Conservation (phyloP, 2,329 filamentous ascomycete species). For the Sphaerulina vaccinii region DNA sequence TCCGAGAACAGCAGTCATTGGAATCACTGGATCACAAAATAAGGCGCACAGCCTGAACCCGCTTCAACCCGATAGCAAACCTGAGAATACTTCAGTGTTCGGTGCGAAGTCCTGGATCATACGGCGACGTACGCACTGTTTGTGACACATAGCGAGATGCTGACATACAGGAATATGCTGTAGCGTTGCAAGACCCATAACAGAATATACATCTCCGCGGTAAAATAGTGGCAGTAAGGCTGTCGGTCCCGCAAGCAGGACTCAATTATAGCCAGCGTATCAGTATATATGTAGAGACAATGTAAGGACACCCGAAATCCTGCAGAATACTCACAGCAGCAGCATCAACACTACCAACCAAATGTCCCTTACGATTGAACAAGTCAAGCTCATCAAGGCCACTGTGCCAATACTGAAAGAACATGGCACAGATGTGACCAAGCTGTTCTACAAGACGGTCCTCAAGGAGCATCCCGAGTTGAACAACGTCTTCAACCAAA, state of each 20-base stretch:
- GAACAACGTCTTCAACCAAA: conserved; percentile 68
- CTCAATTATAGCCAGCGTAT: background rate
- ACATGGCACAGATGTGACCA: conserved; percentile 67
- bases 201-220: conserved; percentile 7
- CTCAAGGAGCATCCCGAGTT: conserved; percentile 64
- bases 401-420: conserved; percentile 68
- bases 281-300: background rate
- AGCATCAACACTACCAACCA: background rate
- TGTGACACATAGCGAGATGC: conserved; percentile 1
- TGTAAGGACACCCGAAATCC: background rate
- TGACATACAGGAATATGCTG: conserved; percentile 6
- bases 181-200: background rate
- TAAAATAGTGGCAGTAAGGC: background rate
- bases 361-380: conserved; percentile 57
- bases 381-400: conserved; percentile 65
- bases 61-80: conserved; percentile 14
- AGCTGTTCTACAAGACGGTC: conserved; percentile 71
- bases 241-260: too few species aligned
- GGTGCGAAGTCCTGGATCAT: conserved; percentile 11
- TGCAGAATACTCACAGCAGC: background rate
- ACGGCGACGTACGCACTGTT: background rate
- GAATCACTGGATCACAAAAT: too few species aligned
- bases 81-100: conserved; percentile 1
- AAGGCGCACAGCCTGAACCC: background rate
- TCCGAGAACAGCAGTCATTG: background rate